phyloP scores from a whole-genome alignment of 2,329 filamentous ascomycete species.

The Fusarium albidum region DNA sequence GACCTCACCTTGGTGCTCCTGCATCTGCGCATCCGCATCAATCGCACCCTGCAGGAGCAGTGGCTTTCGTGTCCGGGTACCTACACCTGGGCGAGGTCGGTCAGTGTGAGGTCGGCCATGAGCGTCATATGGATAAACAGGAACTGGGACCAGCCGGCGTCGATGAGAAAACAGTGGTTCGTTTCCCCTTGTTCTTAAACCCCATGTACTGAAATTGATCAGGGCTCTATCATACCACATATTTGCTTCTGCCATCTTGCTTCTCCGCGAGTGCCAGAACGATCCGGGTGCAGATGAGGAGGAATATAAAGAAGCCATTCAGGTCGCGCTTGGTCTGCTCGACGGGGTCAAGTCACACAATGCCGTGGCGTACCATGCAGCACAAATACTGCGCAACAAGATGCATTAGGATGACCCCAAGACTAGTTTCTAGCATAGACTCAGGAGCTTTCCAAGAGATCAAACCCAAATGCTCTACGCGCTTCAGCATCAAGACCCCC shows the following conservation, averaged over 20 bases:
- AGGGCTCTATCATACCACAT: slow-evolving; percentile 17
- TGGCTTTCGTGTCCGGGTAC: slow-evolving; percentile 11
- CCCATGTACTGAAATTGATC: neutral
- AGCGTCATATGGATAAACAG: slow-evolving; percentile 21
- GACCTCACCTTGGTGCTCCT: slow-evolving; percentile 20
- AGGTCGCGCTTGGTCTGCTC: slow-evolving; percentile 5
- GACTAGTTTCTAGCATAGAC: too few species aligned
- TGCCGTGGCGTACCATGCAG: slow-evolving; percentile 2
- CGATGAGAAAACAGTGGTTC: slow-evolving; percentile 23
- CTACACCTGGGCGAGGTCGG: slow-evolving; percentile 13
- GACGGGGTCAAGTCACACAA: slow-evolving; percentile 15
- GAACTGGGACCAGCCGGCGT: slow-evolving; percentile 21
- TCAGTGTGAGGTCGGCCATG: slow-evolving; percentile 15
- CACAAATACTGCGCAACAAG: slow-evolving; percentile 2
- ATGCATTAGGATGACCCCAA: neutral
- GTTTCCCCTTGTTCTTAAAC: neutral
- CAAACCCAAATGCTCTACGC: slow-evolving; percentile 19
- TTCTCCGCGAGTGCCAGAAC: slow-evolving; percentile 10
- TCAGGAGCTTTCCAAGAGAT: neutral
- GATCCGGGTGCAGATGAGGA: neutral
- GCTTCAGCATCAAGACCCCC: slow-evolving; percentile 10
- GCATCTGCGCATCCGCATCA: slow-evolving; percentile 18
- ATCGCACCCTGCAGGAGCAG: slow-evolving; percentile 13
- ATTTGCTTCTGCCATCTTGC: slow-evolving; percentile 8
- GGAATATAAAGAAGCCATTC: slow-evolving; percentile 2